Percentiles rank a stretch among this genome's conserved stretches.
Conservation (phyloP, 2,329 filamentous ascomycete genomes). For the Clathrospora elynae region DNA sequence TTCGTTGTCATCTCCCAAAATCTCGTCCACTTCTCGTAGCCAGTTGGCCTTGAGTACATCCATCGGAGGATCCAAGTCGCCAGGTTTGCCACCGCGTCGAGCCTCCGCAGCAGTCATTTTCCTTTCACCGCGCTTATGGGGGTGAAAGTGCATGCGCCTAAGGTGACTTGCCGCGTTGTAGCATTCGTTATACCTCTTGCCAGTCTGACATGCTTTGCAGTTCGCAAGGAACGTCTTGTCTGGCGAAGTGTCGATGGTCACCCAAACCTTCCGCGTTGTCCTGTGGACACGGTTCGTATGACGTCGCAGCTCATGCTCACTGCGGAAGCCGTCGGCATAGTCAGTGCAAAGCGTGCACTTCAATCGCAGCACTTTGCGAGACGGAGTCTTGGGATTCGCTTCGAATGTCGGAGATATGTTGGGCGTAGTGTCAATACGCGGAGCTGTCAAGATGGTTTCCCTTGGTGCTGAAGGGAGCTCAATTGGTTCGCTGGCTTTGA, state of each 20-base stretch:
- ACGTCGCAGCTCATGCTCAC: conserved; percentile 71
- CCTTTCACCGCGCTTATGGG: conserved; percentile 60
- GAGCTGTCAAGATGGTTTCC: conserved; percentile 40
- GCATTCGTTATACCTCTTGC: conserved; percentile 85
- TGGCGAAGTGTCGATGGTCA: conserved; percentile 65
- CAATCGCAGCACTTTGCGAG: conserved; percentile 42
- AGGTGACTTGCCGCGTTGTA: conserved; percentile 94
- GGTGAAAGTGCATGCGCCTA: conserved; percentile 84
- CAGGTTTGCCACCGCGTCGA: conserved; percentile 64
- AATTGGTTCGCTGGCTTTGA: conserved; percentile 30
- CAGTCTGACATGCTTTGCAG: conserved; percentile 79
- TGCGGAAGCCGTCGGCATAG: conserved; percentile 78
- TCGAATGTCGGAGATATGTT: conserved; percentile 43
- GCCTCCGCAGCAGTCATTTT: conserved; percentile 63
- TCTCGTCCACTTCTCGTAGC: conserved; percentile 62
- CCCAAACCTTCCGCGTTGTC: conserved; percentile 64
- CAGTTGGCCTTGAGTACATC: conserved; percentile 63
- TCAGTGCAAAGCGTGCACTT: conserved; percentile 71
- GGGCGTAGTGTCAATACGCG: conserved; percentile 32
- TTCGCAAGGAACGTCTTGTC: conserved; percentile 70
- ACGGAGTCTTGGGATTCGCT: conserved; percentile 34
- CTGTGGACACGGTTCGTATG: conserved; percentile 69
- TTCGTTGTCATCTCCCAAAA: conserved; percentile 37
- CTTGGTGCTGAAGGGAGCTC: conserved; percentile 32
- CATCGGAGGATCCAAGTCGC: conserved; percentile 61